Evolutionary conservation across 2,329 filamentous ascomycete species (phyloP).

Genomic region (Monosporascus sp.): DNA sequence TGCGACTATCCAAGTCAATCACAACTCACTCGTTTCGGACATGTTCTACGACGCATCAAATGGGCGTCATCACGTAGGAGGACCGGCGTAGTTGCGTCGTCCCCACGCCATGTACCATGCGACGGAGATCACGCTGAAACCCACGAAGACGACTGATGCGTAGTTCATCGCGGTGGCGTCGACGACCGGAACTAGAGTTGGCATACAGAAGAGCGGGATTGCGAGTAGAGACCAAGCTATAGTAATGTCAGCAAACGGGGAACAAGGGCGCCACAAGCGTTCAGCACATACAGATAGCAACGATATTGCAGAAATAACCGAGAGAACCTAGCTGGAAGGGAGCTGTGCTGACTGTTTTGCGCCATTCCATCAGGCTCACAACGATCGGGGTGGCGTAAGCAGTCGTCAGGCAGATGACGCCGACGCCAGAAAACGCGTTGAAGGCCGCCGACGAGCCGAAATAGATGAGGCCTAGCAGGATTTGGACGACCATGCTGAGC

Average conservation of each 20-base stretch:
- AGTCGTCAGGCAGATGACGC: constrained; percentile 64
- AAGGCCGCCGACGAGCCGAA: constrained; percentile 66
- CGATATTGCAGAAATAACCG: constrained; percentile 56
- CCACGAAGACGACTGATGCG: constrained; percentile 68
- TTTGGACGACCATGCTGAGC: constrained; percentile 61
- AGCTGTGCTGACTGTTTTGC: constrained; percentile 51
- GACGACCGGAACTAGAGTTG: constrained; percentile 55
- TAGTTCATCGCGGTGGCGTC: constrained; percentile 60
- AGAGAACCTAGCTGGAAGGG: constrained; percentile 58
- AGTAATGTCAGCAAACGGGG: constrained; percentile 21
- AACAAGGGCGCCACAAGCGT: background rate
- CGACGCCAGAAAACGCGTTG: constrained; percentile 66
- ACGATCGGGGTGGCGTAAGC: constrained; percentile 64
- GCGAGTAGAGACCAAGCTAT: constrained; percentile 62
- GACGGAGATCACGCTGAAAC: constrained; percentile 54
- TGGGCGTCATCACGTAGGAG: constrained; percentile 35
- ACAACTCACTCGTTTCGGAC: background rate
- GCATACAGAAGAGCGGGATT: constrained; percentile 72
- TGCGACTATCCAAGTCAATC: background rate
- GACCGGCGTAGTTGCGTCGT: constrained; percentile 62
- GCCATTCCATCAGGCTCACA: constrained; percentile 56
- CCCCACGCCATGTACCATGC: constrained; percentile 68
- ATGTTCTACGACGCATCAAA: background rate
- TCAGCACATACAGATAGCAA: constrained; percentile 54
- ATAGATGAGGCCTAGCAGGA: constrained; percentile 61